Conservation (phyloP, 345 rosid genomes). For the Hibiscus syriacus region DNA sequence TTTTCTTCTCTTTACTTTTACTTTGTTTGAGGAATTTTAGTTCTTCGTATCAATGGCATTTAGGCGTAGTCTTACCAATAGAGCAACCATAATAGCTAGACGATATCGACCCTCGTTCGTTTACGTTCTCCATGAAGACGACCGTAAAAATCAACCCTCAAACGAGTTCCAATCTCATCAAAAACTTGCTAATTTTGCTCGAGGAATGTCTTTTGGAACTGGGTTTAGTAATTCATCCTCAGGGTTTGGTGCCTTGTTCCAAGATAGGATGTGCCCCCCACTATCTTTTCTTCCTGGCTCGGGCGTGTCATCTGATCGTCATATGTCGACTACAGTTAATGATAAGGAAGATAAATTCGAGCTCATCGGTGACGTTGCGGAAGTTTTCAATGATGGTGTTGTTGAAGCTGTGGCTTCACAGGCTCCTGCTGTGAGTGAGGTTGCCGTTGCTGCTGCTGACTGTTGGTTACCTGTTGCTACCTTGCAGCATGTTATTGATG, state of each 20-base stretch:
- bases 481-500: constrained; percentile 64
- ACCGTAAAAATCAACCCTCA: constrained; percentile 20
- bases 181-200: constrained; percentile 26
- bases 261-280: constrained; percentile 17
- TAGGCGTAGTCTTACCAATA: constrained; percentile 38
- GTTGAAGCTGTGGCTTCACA: constrained; percentile 42
- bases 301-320: constrained; percentile 35
- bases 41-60: constrained; percentile 39
- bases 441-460: constrained; percentile 64
- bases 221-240: constrained; percentile 18
- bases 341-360: constrained; percentile 40
- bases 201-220: constrained; percentile 27
- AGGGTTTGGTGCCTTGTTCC: constrained; percentile 13
- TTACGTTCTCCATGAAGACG: constrained; percentile 32
- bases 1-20: no score
- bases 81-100: constrained; percentile 34
- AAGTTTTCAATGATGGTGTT: constrained; percentile 40
- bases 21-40: constrained; percentile 1
- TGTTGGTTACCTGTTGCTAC: constrained; percentile 50
- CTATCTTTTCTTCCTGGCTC: constrained; percentile 23
- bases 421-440: constrained; percentile 54
- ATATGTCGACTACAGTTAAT: constrained; percentile 51
- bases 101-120: constrained; percentile 27
- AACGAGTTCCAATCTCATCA: constrained; percentile 21
- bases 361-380: constrained; percentile 37